phyloP scores from a whole-genome alignment of 768 basidiomycete genomes.

The Grammothele lineata region DNA sequence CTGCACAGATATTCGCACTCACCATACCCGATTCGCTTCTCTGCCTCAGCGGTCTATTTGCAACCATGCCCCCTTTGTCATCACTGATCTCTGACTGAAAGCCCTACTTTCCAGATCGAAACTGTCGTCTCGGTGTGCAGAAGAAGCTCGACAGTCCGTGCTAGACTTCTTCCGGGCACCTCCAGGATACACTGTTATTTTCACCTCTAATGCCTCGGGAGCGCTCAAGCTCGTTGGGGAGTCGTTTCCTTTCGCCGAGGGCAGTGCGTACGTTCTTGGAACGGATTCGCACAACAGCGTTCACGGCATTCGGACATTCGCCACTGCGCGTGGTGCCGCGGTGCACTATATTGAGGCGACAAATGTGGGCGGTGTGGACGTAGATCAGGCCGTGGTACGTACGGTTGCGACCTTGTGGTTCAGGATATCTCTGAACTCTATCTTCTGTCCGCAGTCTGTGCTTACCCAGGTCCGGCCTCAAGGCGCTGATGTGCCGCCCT shows the following conservation, averaged over 20 bases:
- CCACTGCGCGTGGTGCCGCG: constrained; percentile 46
- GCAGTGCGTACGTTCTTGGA: constrained; percentile 60
- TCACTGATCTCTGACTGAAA: no score
- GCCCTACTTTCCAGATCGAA: constrained; percentile 47
- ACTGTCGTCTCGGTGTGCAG: constrained; percentile 59
- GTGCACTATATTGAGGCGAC: constrained; percentile 68
- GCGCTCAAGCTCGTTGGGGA: constrained; percentile 83
- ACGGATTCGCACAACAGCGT: constrained; percentile 83
- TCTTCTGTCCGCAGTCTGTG: no score
- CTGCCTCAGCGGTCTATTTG: no score
- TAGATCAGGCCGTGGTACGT: constrained; percentile 53
- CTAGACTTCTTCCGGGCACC: constrained; percentile 79
- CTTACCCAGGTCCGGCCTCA: constrained; percentile 46
- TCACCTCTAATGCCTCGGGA: constrained; percentile 75
- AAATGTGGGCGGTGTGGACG: constrained; percentile 59
- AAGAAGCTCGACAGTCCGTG: constrained; percentile 68
- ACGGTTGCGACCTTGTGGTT: no score
- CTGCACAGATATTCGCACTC: no score
- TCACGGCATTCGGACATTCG: constrained; percentile 79
- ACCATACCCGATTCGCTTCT: no score
- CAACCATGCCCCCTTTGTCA: no score
- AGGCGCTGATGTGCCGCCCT: constrained; percentile 40
- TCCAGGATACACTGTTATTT: constrained; percentile 73
- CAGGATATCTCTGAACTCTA: no score
- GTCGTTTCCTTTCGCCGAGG: constrained; percentile 62